phyloP scores from a whole-genome alignment of 2,329 filamentous ascomycete genomes.

The Alternaria sp. region DNA sequence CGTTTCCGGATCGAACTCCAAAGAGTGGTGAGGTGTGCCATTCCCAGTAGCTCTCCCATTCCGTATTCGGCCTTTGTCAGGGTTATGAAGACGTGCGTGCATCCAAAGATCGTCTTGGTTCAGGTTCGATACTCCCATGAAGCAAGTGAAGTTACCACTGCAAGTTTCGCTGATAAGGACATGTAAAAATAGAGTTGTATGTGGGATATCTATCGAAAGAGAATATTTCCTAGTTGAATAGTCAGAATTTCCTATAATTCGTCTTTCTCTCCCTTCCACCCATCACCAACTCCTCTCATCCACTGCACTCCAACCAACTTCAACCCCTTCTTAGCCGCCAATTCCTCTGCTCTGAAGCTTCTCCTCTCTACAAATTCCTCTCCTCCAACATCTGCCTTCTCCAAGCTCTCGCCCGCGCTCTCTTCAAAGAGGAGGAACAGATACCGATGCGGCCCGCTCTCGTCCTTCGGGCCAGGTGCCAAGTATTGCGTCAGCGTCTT shows the following conservation, averaged over 20 bases:
- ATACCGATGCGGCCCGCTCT: conserved; percentile 48
- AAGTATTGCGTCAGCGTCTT: conserved; percentile 43
- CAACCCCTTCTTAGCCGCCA: conserved; percentile 35
- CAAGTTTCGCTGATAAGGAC: neutral
- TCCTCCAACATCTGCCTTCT: conserved; percentile 43
- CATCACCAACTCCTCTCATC: conserved; percentile 50
- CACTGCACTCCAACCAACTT: conserved; percentile 47
- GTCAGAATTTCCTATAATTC: conserved; percentile 14
- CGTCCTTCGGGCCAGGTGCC: conserved; percentile 46
- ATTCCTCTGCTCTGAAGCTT: conserved; percentile 37
- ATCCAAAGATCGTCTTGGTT: neutral
- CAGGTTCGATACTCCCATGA: neutral
- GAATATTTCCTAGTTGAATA: too few relatives aligned
- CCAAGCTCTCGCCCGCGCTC: conserved; percentile 27
- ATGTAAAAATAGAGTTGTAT: neutral
- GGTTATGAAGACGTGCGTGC: neutral
- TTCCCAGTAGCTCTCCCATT: neutral
- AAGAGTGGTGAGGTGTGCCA: neutral
- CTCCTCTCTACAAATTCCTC: conserved; percentile 49
- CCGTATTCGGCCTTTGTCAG: neutral
- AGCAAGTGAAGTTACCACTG: neutral
- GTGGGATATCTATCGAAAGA: neutral
- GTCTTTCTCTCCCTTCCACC: conserved; percentile 37
- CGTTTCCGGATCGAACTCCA: neutral
- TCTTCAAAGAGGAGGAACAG: conserved; percentile 44